Base-by-base conservation (phyloP, 2,329 filamentous ascomycete species). In the Alternaria tenuissima region DNA sequence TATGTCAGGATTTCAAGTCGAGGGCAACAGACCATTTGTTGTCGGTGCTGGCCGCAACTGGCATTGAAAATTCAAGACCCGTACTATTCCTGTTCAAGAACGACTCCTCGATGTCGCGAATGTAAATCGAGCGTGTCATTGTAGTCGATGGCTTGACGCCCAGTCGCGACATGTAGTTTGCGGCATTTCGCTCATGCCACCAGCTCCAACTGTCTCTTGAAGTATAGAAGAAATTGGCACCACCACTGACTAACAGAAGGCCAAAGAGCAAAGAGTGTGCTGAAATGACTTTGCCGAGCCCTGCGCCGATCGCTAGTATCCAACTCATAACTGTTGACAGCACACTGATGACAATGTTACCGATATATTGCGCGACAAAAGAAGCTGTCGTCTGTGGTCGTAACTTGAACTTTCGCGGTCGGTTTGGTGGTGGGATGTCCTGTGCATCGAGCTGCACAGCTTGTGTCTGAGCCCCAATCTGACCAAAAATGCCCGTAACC, bases 121-220 rank as follows among this genome's bases (percentile, higher is more conserved):
- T 80, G 75, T 95, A 97, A 26, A 99, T 88, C 8, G 92, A 88
- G 77, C 90, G 93, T 79, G 90, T 91, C 91, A 97, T 94, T 63
- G 90, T 86, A 20, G 85, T 79, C 67, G 96, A 91, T 7, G 94
- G 92, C 3, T 87, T 86, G 7, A 98, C 88, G 9, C 94, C 94
- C 14, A 98, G 81, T 12, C 89, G 85, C 34, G 83, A 83, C 93
- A 99, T 95, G 77, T 94, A 97, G 41, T 85, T 89, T 16, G 86
- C 86, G 1, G 94, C 93, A 61, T 87, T 89, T 58, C 93, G 87
- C 80, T 98, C 94, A 46, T 87, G 85, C 91, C 92, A 97, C 93
- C 93, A 98, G 2, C 86, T 83, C 69, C 89, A 88, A 7, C 87
- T 87, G 73, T 92, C 89, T 63, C 89, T 87, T 12, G 90, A 91